Evolutionary conservation across 1,284 basidiomycete species (phyloP), one percentile per base, ranked within the genome.

Genomic region (Salmacisia buchloeana): DNA sequence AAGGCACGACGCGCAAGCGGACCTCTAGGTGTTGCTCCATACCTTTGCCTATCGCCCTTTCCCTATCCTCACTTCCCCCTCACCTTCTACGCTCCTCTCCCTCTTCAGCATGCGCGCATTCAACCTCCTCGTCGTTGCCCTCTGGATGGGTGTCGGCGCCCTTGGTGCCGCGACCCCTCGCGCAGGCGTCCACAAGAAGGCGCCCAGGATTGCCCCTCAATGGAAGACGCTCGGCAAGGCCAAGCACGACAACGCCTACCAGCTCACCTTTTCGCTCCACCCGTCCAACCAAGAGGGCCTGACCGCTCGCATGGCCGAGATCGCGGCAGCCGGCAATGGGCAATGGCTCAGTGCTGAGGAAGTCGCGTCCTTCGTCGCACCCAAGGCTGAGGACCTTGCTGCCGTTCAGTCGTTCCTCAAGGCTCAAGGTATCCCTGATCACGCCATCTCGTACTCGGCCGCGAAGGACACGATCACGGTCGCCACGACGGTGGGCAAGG

Each of bases 331-430:
- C n/a, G 18, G 18, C 29, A 59, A 41, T 49, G 63, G 49, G 10
- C 15, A 33, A 9, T 67, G 65, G 65, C 61, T 68, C 29, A 59
- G 35, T n/a, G 49, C 25, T 7, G 66, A 66, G 23, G 39, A 68
- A 34, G 29, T 68, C 12, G 56, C 56, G 23, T 31, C 33, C 31
- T 68, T 66, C 58, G 64, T 54, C 27, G 29, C 35, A 2, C 63
- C 66, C 31, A 34, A 54, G 35, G 18, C 41, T 13, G 57, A 61
- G 12, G 35, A 27, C 31, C 31, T 49, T 13, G 23, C 29, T 25
- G 54, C 66, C 27, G 61, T 68, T 13, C 38, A 56, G 31, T 15
- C 34, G 31, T 63, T 41, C 52, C 60, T 68, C 25, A 27, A 25
- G 3, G 23, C 29, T 3, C 33, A 62, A 31, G 60, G 64, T 10